Base-by-base conservation (phyloP, 1,284 basidiomycete species). In the Rhodotorula glutinis region DNA sequence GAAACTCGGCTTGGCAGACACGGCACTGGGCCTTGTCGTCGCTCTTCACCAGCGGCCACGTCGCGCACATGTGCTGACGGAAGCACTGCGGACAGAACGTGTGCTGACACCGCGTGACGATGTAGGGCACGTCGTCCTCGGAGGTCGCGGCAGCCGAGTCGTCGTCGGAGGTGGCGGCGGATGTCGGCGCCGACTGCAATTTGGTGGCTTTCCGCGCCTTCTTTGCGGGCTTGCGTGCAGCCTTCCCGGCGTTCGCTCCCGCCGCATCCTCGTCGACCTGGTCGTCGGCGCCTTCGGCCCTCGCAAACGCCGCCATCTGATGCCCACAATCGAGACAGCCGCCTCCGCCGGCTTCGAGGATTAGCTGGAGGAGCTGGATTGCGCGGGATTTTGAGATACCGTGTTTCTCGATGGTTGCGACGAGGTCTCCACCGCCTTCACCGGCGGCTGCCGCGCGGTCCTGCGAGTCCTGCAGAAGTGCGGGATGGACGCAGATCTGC, bases 401-500 rank as follows among this genome's bases (percentile, higher is more conserved):
- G 44, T 95, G 87, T 60, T 81, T 83, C 54, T 84, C 81, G 70
- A 98, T 93, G 27, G 87, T 74, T 19, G 70, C 63, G 17, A 73
- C 75, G 30, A 79, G 68, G 62, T 91, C 92, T 70, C 87, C 87
- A 60, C 81, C 82, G 63, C 84, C 84, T 25, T 49, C 49, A 9
- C 41, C 54, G 25, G 14, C 41, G 7, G 40, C 40, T 16, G 54
- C 54, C 41, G 77, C 71, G 70, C 76, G 29, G 54, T 76, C 75
- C 57, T 73, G 71, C 44, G 74, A 65, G 29, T 78, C 79, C 77
- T 89, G 84, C 2, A 97, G 91, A 44, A 99, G 84, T 74, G 94
- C 92, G 73, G 87, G 90, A 80, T 98, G 94, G 77, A 97, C 92
- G 81, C 96, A 98, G 59, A 97, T 97, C 82, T 98, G 93, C 49